Base-by-base conservation (phyloP, 768 basidiomycete genomes). In the Tylopilus vinaceipallidus region DNA sequence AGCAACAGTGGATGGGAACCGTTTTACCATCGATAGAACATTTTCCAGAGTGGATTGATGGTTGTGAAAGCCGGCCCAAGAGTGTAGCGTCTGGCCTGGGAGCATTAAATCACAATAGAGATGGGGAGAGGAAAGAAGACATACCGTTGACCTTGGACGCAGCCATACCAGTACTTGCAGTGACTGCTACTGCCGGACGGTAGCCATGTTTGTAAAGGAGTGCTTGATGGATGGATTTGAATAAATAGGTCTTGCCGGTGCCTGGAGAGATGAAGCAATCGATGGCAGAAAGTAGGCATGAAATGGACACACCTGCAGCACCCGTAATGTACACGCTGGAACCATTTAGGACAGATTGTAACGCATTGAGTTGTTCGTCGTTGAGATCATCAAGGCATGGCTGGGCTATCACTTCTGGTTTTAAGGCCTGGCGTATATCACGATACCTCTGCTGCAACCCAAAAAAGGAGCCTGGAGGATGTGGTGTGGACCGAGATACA, bases 101-200 rank as follows among this genome's bases (percentile, higher is more conserved):
- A 36, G 2, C n/a, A n/a, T n/a, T n/a, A n/a, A n/a, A n/a, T n/a
- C n/a, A 36, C 19, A 9, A 8, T 12, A 19, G 14, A 36, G 19
- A 10, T 3, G 20, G 6, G 9, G 11, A 36, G 11, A 20, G n/a
- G 2, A 6, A 19, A 7, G 3, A 36, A 11, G 2, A 12, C 19
- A n/a, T 17, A 19, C 35, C 35, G 6, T 20, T 17, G 20, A 36
- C 17, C 7, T 19, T 2, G 11, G 27, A 13, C 4, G 36, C 20
- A 4, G 45, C 45, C 26, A 46, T 46, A 10, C 45, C 45, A 16
- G 45, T 46, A 20, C 45, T 46, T 3, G 45, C 45, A 6, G 45
- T 46, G 0, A 38, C 11, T 1, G 36, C 35, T 2, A 46, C 36
- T 1, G 45, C 45, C 8, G 45, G 13, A 5, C 13, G 19, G n/a